phyloP scores from a whole-genome alignment of 129 eudicot species.

The Gnaphalium uliginosum region DNA sequence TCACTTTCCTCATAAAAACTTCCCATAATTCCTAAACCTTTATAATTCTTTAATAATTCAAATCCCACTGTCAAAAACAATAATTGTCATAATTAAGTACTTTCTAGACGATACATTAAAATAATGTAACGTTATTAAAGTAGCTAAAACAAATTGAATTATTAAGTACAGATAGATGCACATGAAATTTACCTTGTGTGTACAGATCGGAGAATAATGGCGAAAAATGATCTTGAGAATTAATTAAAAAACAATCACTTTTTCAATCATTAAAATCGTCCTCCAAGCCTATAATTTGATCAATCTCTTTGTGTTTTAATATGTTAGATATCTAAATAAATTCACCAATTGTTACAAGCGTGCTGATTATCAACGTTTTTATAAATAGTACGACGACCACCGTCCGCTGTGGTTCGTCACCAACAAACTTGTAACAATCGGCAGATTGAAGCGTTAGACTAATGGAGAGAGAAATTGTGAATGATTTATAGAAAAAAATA shows the following conservation, averaged over 20 bases:
- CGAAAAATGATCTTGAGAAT: conserved; percentile 32
- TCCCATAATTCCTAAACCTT: conserved; percentile 22
- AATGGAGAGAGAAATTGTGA: conserved; percentile 23
- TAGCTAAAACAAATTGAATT: not conserved
- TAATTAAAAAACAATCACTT: not conserved
- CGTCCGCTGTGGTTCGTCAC: conserved; percentile 36
- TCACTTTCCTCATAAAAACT: conserved; percentile 34
- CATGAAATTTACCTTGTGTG: conserved; percentile 24
- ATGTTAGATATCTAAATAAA: not conserved
- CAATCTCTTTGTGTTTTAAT: conserved; percentile 25
- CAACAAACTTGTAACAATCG: conserved; percentile 38
- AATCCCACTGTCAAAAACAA: conserved; percentile 21
- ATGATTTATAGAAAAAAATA: conserved; percentile 29
- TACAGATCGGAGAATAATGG: conserved; percentile 28
- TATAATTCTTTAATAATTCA: not conserved
- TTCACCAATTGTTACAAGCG: conserved; percentile 37
- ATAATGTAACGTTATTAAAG: not conserved
- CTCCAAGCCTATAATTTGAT: conserved; percentile 23
- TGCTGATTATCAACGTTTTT: not conserved
- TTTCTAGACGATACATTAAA: not conserved
- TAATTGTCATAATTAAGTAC: not conserved
- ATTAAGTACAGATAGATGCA: conserved; percentile 23
- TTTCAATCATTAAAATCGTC: conserved; percentile 17
- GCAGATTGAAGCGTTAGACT: conserved; percentile 14
- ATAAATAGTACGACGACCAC: conserved; percentile 14